Percentiles rank a stretch among this genome's conserved stretches.
phyloP scores from a whole-genome alignment of 163 green algal genomes.

The Trebouxiophyceae sp. region DNA sequence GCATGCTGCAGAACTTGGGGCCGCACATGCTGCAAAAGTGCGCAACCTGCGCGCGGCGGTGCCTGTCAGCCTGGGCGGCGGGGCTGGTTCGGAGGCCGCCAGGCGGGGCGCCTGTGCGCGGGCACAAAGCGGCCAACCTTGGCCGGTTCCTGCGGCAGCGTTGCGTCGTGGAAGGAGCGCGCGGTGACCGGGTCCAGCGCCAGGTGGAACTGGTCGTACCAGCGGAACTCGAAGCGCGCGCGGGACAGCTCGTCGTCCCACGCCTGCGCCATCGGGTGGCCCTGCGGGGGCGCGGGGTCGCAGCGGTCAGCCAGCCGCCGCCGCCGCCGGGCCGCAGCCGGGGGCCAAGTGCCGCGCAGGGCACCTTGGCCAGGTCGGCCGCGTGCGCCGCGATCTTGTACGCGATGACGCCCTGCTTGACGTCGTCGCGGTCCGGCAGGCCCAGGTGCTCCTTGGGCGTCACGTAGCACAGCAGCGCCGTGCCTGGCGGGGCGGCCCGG shows the following conservation, averaged over 20 bases:
- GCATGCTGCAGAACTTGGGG: constrained; percentile 20
- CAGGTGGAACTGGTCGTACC: constrained; percentile 92
- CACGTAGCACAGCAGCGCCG: constrained; percentile 91
- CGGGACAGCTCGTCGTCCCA: constrained; percentile 84
- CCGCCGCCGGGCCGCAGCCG: too few relatives aligned
- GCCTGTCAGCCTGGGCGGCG: background rate
- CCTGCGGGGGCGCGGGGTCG: constrained; percentile 23
- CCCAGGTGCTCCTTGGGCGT: constrained; percentile 96
- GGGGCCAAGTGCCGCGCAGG: too few relatives aligned
- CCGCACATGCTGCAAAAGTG: constrained; percentile 96
- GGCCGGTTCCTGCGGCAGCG: constrained; percentile 86
- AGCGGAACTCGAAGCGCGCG: constrained; percentile 94
- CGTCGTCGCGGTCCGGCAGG: constrained; percentile 85
- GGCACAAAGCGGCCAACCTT: constrained; percentile 31
- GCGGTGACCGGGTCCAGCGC: constrained; percentile 88
- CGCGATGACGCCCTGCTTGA: constrained; percentile 90
- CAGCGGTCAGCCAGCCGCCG: too few relatives aligned
- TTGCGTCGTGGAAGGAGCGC: constrained; percentile 83
- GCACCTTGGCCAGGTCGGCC: constrained; percentile 89
- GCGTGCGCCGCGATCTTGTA: constrained; percentile 97
- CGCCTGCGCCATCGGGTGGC: constrained; percentile 70
- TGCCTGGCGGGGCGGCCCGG: constrained; percentile 36
- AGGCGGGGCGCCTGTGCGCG: too few relatives aligned
- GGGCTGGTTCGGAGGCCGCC: too few relatives aligned
- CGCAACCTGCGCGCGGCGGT: constrained; percentile 50